Base-by-base conservation (phyloP, 208 protist genomes). In the Tritrichomonas musculus region DNA sequence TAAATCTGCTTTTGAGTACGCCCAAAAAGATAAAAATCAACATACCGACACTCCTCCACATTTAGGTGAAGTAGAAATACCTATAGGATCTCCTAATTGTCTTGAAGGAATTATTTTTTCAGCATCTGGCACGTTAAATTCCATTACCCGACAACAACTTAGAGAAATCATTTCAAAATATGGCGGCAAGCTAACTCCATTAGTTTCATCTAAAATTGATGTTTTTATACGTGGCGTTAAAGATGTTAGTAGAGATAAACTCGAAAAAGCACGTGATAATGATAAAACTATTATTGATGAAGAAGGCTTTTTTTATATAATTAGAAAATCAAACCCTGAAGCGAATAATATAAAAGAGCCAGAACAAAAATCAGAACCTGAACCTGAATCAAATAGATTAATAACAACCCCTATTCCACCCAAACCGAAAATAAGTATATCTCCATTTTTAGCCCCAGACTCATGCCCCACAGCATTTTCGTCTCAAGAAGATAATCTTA, bases 231-330 rank as follows among this genome's bases (percentile, higher is more conserved):
- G 73, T 33, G 73, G 73, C 3, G 20, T 27, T 1, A 22, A 22
- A 53, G 36, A 84, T 53, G 73, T 84, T 53, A 25, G 9, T 33
- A 8, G 36, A 53, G 44, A 84, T 1, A 84, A 84, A 84, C 36
- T 53, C 25, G 36, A 84, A 53, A 1, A 33, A 17, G 73, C 73
- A 22, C 22, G 25, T 3, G 36, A 84, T 17, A 84, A 84, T 80
- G 60, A 27, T 14, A 53, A 50, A 5, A 3, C 49, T n/a, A 53
- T 93, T 27, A 77, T 93, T 53, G 92, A 93, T 53, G 92, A 93
- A 93, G 60, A 93, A 11, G 73, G 73, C 8, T 33, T 93, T n/a
- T 53, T 93, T 47, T 49, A 84, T 36, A 41, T 93, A 0, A 13
- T 93, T 30, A 17, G n/a, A n/a, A 4, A 84, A 84, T 8, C 9